Conservation (phyloP, 2,329 filamentous ascomycete species). For the Dactylellina haptotyla region DNA sequence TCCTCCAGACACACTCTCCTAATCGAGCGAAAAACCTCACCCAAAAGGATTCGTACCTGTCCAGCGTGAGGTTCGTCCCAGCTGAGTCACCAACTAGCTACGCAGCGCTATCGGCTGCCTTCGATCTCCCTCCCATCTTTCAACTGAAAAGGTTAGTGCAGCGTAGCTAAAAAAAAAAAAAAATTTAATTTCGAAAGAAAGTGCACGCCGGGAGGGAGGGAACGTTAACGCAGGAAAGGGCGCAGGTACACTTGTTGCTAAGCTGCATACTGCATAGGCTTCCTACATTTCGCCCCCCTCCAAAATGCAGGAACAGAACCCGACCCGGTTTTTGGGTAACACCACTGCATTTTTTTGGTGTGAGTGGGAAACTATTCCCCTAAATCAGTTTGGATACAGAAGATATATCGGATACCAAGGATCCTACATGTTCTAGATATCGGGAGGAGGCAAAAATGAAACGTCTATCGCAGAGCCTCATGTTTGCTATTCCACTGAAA, state of each 20-base stretch:
- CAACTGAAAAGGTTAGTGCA: too few relatives aligned
- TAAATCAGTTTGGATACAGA: too few relatives aligned
- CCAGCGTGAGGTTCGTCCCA: too few relatives aligned
- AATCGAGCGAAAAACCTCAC: background rate
- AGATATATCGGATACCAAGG: too few relatives aligned
- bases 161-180: too few relatives aligned
- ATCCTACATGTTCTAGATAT: background rate
- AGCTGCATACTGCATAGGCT: background rate
- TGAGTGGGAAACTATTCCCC: too few relatives aligned
- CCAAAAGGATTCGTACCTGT: background rate
- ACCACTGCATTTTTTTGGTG: too few relatives aligned
- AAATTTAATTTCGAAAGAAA: background rate
- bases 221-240: background rate
- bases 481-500: background rate
- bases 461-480: slow-evolving; percentile 5
- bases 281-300: background rate
- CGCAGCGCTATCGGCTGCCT: too few relatives aligned
- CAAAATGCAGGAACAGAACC: background rate
- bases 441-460: background rate
- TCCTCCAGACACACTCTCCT: slow-evolving; percentile 1
- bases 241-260: background rate
- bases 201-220: background rate
- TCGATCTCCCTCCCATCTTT: too few relatives aligned
- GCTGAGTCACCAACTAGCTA: too few relatives aligned
- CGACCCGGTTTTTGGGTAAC: too few relatives aligned